Conservation (phyloP, 169 alveolate species). For the Eimeria brunetti region DNA sequence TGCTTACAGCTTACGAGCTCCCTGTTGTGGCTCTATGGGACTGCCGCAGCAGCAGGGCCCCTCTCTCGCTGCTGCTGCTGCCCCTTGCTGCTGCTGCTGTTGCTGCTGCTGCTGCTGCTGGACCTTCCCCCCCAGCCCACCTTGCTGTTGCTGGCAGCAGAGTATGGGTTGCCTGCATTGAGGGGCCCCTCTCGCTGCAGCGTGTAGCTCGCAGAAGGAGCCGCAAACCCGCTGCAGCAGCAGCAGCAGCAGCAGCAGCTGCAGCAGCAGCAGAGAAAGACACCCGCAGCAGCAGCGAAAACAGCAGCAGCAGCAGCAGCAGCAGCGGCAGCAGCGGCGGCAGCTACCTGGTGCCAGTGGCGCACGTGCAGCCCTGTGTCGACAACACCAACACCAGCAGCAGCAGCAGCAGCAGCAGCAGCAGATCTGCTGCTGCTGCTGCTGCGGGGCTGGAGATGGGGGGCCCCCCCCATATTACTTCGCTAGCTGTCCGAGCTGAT, state of each 20-base stretch:
- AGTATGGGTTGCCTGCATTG: slow-evolving; percentile 19
- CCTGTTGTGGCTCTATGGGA: slow-evolving; percentile 29
- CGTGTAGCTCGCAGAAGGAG: background rate
- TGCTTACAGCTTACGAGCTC: slow-evolving; percentile 52
- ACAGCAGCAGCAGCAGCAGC: background rate
- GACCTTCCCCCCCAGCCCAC: slow-evolving; percentile 4
- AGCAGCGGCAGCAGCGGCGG: background rate
- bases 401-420: background rate
- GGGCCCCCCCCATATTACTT: background rate
- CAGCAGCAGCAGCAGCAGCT: background rate
- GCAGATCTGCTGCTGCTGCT: no score
- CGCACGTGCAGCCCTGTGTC: background rate
- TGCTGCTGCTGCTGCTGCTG: no score
- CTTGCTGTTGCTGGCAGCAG: background rate
- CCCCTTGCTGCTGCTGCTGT: no score
- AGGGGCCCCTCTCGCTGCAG: background rate
- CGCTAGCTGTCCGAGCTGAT: background rate
- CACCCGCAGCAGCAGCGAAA: background rate
- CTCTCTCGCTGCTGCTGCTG: slow-evolving; percentile 6
- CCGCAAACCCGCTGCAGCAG: background rate
- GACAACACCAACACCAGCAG: background rate
- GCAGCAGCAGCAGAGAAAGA: background rate
- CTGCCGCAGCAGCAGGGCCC: background rate
- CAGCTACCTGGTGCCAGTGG: background rate
- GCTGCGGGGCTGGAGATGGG: background rate